Evolutionary conservation across 73 alveolate species (phyloP).

Genomic region (Tetrahymena thermophila): DNA sequence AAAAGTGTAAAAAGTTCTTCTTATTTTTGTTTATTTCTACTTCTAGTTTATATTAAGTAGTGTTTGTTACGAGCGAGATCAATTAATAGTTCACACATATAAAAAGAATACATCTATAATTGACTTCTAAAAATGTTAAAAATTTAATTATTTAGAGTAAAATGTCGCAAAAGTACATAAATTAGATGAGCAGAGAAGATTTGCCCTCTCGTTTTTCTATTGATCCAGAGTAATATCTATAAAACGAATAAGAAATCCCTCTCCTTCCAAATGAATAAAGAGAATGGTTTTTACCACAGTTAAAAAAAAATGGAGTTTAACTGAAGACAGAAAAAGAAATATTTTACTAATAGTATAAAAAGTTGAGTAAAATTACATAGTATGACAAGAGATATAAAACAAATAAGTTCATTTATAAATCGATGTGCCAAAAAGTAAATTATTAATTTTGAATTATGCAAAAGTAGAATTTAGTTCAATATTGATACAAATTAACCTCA

Average conservation of each 20-base stretch:
- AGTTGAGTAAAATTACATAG: not conserved
- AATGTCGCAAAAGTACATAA: not conserved
- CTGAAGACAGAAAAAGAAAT: not conserved
- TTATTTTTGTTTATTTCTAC: not conserved
- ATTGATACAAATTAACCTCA: too few species aligned
- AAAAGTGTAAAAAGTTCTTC: not conserved
- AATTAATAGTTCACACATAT: too few species aligned
- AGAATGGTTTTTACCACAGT: not conserved
- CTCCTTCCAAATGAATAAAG: not conserved
- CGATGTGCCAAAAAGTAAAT: not conserved
- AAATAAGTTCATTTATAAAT: not conserved
- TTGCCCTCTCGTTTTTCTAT: not conserved
- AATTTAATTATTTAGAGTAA: not conserved
- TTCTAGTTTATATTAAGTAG: not conserved
- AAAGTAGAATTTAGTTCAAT: not conserved
- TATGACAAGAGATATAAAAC: not conserved
- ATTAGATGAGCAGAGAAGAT: not conserved
- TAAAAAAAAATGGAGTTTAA: not conserved
- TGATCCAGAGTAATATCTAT: not conserved
- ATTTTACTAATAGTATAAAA: not conserved
- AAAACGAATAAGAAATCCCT: not conserved
- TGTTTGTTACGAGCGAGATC: not conserved
- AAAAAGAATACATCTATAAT: not conserved
- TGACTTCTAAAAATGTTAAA: not conserved
- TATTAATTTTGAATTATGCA: not conserved